A percentile compares a stretch with the other conserved stretches of the same genome.
phyloP scores from a whole-genome alignment of 2,329 filamentous ascomycete genomes.

The Penicillium sp. region DNA sequence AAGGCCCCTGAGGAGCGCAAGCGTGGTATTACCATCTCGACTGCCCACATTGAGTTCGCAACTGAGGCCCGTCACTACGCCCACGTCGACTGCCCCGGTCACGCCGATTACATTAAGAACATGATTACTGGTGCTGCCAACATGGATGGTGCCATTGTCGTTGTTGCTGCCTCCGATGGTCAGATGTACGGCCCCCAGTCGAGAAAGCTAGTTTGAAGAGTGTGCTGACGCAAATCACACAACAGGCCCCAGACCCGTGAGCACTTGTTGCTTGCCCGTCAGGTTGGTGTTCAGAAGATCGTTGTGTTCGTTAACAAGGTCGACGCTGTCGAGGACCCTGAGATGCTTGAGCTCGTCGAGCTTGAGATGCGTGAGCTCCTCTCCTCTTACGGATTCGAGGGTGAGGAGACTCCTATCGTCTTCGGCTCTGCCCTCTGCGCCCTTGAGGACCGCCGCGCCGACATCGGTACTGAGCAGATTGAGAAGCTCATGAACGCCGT shows the following conservation, averaged over 20 bases:
- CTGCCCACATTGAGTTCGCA: slow-evolving; percentile 96
- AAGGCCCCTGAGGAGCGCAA: slow-evolving; percentile 99
- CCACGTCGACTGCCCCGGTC: slow-evolving; percentile 98
- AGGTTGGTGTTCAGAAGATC: slow-evolving; percentile 96
- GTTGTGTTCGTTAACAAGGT: slow-evolving; percentile 99
- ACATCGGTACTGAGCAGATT: slow-evolving; percentile 85
- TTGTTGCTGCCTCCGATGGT: slow-evolving; percentile 95
- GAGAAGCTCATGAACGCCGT: slow-evolving; percentile 88
- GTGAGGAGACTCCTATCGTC: slow-evolving; percentile 95
- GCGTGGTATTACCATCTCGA: slow-evolving; percentile 99
- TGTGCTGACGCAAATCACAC: slow-evolving; percentile 24
- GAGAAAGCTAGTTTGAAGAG: not conserved
- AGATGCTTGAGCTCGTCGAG: slow-evolving; percentile 99
- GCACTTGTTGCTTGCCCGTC: slow-evolving; percentile 94
- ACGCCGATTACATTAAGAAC: slow-evolving; percentile 99
- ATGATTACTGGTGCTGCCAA: slow-evolving; percentile 99
- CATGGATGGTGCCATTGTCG: slow-evolving; percentile 99
- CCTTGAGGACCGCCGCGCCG: slow-evolving; percentile 78
- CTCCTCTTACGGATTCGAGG: slow-evolving; percentile 90
- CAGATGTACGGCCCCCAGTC: slow-evolving; percentile 69
- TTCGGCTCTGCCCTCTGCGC: slow-evolving; percentile 96
- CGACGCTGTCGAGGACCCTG: slow-evolving; percentile 92
- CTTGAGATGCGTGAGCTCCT: slow-evolving; percentile 99
- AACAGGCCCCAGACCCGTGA: slow-evolving; percentile 88
- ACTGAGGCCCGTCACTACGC: slow-evolving; percentile 96